These are phyloP conservation scores for Candida sphagnicola DNA, from an alignment of 805 yeast species.

Conservation along the genomic window DNA sequence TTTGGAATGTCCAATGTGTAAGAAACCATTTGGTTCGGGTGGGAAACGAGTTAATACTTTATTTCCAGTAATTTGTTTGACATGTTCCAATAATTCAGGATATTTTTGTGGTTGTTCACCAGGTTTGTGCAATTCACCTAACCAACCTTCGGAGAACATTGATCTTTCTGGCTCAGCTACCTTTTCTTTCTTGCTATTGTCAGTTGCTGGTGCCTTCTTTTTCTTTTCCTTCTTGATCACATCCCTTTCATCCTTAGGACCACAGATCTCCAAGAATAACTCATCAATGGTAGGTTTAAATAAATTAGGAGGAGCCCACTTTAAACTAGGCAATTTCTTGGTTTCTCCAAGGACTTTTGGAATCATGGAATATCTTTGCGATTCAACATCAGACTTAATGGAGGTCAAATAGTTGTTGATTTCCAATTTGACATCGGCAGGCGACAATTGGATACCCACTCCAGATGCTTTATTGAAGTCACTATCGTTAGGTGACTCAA, in stretches of 20 bases:
- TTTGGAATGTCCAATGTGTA: conserved; percentile 97
- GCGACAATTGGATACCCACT: conserved; percentile 72
- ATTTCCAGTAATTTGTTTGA: conserved; percentile 66
- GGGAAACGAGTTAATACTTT: conserved; percentile 93
- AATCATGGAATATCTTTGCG: conserved; percentile 75
- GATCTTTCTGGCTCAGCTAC: conserved; percentile 41
- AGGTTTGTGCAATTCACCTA: conserved; percentile 91
- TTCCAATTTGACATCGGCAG: conserved; percentile 55
- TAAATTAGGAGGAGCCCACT: conserved; percentile 87
- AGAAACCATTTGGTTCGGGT: conserved; percentile 97
- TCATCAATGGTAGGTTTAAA: conserved; percentile 87
- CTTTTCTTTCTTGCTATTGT: conserved; percentile 9
- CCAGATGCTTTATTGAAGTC: conserved; percentile 61
- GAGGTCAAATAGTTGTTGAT: conserved; percentile 58
- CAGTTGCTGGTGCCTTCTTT: conserved; percentile 29
- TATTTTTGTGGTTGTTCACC: conserved; percentile 92
- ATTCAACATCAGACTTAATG: conserved; percentile 55
- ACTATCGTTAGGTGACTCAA: conserved; percentile 26
- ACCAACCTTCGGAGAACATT: conserved; percentile 93
- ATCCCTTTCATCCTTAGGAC: conserved; percentile 97
- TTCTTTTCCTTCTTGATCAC: conserved; percentile 73
- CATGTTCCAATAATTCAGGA: conserved; percentile 82
- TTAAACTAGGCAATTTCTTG: conserved; percentile 68
- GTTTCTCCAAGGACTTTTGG: conserved; percentile 75
- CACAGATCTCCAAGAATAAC: conserved; percentile 65